Evolutionary conservation across 805 yeast species (phyloP).

Genomic region (Teunomyces stri): DNA sequence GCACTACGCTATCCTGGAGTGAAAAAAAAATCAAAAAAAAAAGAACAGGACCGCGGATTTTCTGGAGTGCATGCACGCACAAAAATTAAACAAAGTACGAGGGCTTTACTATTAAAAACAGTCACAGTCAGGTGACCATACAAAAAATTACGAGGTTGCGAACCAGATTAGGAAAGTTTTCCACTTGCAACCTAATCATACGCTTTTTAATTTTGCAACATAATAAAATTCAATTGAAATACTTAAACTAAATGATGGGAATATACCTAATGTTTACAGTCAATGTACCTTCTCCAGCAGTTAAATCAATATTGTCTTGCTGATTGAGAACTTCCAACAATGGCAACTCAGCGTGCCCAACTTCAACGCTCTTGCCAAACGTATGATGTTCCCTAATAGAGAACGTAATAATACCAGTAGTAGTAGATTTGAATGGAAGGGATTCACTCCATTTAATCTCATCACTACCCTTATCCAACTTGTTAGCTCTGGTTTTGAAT

Average conservation of each 20-base stretch:
- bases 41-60: neutral
- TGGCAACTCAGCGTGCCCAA: constrained; percentile 57
- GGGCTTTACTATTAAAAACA: constrained; percentile 2
- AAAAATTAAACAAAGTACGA: neutral
- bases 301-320: constrained; percentile 37
- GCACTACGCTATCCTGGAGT: neutral
- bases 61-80: constrained; percentile 2
- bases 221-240: neutral
- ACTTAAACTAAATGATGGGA: neutral
- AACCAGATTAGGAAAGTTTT: neutral
- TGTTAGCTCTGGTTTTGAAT: constrained; percentile 60
- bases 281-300: constrained; percentile 41
- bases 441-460: constrained; percentile 59
- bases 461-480: constrained; percentile 44
- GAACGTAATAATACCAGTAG: constrained; percentile 59
- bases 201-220: neutral
- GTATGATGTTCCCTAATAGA: constrained; percentile 65
- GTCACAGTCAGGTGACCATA: constrained; percentile 5
- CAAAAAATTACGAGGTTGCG: neutral
- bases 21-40: constrained; percentile 2
- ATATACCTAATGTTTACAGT: constrained; percentile 35
- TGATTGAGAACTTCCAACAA: constrained; percentile 50
- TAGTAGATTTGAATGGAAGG: constrained; percentile 62
- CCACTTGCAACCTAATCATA: neutral
- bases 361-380: constrained; percentile 64